Evolutionary conservation across 768 basidiomycete species (phyloP).

Genomic region (Tulasnella sp.): DNA sequence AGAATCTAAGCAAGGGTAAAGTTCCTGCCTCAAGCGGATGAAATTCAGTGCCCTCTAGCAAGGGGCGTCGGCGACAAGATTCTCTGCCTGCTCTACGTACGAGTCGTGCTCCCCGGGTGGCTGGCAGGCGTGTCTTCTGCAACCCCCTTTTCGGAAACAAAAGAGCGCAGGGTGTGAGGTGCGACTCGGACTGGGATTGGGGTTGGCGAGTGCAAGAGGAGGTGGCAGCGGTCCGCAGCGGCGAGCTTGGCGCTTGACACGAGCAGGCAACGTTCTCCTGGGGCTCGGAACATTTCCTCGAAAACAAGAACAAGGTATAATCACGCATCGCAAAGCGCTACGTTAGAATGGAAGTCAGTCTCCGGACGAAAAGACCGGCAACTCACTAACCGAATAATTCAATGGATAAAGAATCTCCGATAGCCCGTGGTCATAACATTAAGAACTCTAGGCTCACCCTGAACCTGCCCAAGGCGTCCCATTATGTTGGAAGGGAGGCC

Average conservation of each 20-base stretch:
- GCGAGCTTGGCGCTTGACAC: constrained; percentile 75
- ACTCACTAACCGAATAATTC: constrained; percentile 71
- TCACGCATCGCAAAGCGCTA: constrained; percentile 22
- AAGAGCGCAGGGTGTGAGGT: constrained; percentile 70
- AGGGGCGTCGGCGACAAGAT: too few relatives aligned
- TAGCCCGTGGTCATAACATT: constrained; percentile 86
- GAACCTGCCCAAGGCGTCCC: constrained; percentile 91
- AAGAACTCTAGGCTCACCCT: constrained; percentile 77
- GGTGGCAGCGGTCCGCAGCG: constrained; percentile 73
- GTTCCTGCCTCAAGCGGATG: too few relatives aligned
- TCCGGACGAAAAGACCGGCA: too few relatives aligned
- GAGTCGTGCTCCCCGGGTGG: too few relatives aligned
- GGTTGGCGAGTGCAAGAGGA: constrained; percentile 54
- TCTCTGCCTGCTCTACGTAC: too few relatives aligned
- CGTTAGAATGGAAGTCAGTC: constrained; percentile 14
- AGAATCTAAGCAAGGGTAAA: too few relatives aligned
- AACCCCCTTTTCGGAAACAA: too few relatives aligned
- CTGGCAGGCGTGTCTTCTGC: too few relatives aligned
- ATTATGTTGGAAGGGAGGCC: constrained; percentile 90
- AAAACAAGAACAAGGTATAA: constrained; percentile 76
- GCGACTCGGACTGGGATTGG: constrained; percentile 59
- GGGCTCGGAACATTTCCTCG: constrained; percentile 72
- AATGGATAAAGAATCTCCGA: constrained; percentile 92
- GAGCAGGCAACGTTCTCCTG: constrained; percentile 75
- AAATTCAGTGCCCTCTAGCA: too few relatives aligned